Conservation (phyloP, 2,329 filamentous ascomycete genomes). For the Arthroderma sp. region DNA sequence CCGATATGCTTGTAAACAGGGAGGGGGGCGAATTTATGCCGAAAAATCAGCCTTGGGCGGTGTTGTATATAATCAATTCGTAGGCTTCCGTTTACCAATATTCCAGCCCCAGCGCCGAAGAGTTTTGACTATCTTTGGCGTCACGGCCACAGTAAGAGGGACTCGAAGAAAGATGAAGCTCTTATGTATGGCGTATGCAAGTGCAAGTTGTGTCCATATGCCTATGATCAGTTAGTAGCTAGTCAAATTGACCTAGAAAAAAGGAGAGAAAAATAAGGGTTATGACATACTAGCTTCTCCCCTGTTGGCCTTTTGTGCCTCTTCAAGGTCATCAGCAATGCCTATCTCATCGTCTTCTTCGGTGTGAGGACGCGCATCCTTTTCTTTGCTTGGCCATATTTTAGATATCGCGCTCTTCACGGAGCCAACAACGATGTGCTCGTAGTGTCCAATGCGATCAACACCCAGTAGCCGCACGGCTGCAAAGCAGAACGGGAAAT, state of each 20-base stretch:
- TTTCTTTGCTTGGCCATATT: constrained; percentile 1
- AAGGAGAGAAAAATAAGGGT: background rate
- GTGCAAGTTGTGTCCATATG: constrained; percentile 71
- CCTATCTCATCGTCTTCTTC: constrained; percentile 1
- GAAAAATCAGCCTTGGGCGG: too few relatives aligned
- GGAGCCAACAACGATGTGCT: constrained; percentile 33
- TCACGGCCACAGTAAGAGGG: constrained; percentile 76
- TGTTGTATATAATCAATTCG: background rate
- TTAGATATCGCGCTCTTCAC: constrained; percentile 23
- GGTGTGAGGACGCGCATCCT: background rate
- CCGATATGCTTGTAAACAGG: background rate
- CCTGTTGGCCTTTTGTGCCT: background rate
- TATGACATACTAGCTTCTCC: constrained; percentile 4
- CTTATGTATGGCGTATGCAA: constrained; percentile 96
- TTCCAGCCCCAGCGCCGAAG: constrained; percentile 86
- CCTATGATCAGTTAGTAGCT: constrained; percentile 30
- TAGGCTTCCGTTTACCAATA: constrained; percentile 55
- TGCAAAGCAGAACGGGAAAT: constrained; percentile 92
- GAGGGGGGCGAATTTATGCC: background rate
- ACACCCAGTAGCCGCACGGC: constrained; percentile 72
- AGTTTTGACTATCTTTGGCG: constrained; percentile 85
- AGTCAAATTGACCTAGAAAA: background rate
- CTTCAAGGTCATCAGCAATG: background rate
- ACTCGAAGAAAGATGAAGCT: constrained; percentile 95
- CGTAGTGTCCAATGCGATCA: constrained; percentile 60